Conservation (phyloP, 176 grass and related monocot genomes). For the Themeda triandra region DNA sequence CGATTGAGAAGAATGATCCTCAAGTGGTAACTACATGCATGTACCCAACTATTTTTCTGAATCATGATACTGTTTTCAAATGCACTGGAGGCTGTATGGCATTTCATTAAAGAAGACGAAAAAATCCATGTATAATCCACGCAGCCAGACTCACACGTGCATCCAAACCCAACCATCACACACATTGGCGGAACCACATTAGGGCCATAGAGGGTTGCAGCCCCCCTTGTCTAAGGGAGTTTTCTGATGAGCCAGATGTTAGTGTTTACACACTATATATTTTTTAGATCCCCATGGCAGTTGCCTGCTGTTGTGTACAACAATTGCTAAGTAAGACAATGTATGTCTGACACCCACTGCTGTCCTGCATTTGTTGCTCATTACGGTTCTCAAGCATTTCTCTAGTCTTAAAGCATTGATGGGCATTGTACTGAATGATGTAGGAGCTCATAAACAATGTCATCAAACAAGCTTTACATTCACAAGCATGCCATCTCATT, state of each 20-base stretch:
- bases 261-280: no score
- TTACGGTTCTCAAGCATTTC: neutral
- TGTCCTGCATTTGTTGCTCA: neutral
- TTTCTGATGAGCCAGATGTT: no score
- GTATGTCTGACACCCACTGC: neutral
- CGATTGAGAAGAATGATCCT: conserved; percentile 44
- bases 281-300: no score
- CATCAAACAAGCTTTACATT: neutral
- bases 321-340: no score
- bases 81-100: neutral
- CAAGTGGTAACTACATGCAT: conserved; percentile 44
- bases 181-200: neutral
- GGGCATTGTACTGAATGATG: neutral
- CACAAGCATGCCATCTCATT: neutral
- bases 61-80: neutral
- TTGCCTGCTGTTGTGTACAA: no score
- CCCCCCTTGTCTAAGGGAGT: no score
- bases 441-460: neutral
- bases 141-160: neutral
- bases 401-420: neutral
- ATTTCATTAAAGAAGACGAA: neutral
- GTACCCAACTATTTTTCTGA: conserved; percentile 11
- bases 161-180: neutral
- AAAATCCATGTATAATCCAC: neutral
- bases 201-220: no score